These are phyloP conservation scores for Rhizopogon vesiculosus DNA, from an alignment of 768 basidiomycete genomes.

Conservation along the genomic window DNA sequence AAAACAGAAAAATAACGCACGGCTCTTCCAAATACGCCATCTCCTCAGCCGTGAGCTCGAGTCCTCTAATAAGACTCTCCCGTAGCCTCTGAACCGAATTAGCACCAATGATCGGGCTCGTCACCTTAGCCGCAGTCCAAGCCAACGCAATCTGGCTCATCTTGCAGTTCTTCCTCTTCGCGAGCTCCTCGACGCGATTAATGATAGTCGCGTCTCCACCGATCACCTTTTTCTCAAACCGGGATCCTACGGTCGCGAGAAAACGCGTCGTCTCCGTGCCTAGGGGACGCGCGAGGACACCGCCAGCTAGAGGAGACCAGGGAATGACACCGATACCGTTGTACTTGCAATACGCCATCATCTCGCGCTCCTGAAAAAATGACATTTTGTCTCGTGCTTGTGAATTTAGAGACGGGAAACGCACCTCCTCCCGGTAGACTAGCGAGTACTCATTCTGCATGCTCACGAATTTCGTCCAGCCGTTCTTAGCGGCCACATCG, in stretches of 20 bases:
- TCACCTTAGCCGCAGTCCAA: conserved; percentile 28
- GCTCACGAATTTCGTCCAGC: too few species aligned
- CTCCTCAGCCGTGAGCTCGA: conserved; percentile 25
- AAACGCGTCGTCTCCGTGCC: conserved; percentile 19
- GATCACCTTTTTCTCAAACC: conserved; percentile 18
- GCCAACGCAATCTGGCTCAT: too few species aligned
- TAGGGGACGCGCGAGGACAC: conserved; percentile 34
- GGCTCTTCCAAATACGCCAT: conserved; percentile 18
- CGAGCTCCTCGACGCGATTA: too few species aligned
- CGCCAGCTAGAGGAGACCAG: conserved; percentile 40
- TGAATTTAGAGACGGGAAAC: too few species aligned
- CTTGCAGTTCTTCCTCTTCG: too few species aligned
- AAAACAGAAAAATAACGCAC: too few species aligned
- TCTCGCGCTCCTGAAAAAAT: conserved; percentile 37
- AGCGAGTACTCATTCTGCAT: too few species aligned
- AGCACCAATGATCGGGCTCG: conserved; percentile 40
- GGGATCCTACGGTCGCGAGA: conserved; percentile 11
- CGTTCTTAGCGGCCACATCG: conserved; percentile 37
- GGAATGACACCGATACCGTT: conserved; percentile 52
- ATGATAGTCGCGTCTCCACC: conserved; percentile 32
- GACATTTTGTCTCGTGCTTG: too few species aligned
- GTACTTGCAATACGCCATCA: conserved; percentile 40
- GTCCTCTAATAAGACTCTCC: conserved; percentile 21
- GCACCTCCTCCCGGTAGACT: too few species aligned
- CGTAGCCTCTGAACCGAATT: conserved; percentile 27